Percentiles rank a stretch among this genome's conserved stretches.
phyloP scores from a whole-genome alignment of 1,284 basidiomycete species.

The Pseudozyma thailandica region DNA sequence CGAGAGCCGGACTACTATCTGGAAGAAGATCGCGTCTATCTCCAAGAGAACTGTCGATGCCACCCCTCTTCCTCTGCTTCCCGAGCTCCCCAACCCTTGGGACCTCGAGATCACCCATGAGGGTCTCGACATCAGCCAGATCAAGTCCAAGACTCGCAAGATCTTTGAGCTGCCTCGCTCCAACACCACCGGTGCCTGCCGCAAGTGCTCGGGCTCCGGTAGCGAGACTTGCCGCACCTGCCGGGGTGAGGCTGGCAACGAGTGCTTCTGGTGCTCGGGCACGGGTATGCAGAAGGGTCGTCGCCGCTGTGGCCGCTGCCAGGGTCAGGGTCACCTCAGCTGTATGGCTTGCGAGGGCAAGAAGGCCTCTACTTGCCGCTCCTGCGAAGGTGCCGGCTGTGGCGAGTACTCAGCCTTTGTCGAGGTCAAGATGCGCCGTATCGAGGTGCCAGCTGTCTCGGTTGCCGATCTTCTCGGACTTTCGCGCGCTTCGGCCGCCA shows the following conservation, averaged over 20 bases:
- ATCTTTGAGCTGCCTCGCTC: constrained; percentile 51
- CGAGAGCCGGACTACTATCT: constrained; percentile 42
- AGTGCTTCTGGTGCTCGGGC: constrained; percentile 59
- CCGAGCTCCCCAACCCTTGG: constrained; percentile 53
- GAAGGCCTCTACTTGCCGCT: constrained; percentile 37
- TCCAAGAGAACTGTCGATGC: constrained; percentile 14
- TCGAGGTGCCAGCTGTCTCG: constrained; percentile 54
- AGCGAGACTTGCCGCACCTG: constrained; percentile 44
- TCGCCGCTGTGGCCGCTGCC: constrained; percentile 51
- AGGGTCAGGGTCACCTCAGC: constrained; percentile 42
- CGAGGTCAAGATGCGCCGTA: constrained; percentile 53
- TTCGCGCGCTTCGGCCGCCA: constrained; percentile 15
- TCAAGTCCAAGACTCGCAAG: constrained; percentile 51
- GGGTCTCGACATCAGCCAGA: constrained; percentile 45
- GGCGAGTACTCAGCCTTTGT: constrained; percentile 48
- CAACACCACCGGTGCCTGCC: constrained; percentile 30
- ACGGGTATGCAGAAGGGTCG: constrained; percentile 49
- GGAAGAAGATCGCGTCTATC: constrained; percentile 43
- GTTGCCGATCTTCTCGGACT: constrained; percentile 41
- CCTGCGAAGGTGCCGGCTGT: constrained; percentile 49
- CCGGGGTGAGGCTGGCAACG: constrained; percentile 50
- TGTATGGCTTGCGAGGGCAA: constrained; percentile 52
- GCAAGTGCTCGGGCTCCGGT: constrained; percentile 46
- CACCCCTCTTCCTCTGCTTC: constrained; percentile 33
- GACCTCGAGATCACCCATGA: constrained; percentile 45